Evolutionary conservation across 768 basidiomycete species (phyloP).

Genomic region (Kockovaella imperatae): DNA sequence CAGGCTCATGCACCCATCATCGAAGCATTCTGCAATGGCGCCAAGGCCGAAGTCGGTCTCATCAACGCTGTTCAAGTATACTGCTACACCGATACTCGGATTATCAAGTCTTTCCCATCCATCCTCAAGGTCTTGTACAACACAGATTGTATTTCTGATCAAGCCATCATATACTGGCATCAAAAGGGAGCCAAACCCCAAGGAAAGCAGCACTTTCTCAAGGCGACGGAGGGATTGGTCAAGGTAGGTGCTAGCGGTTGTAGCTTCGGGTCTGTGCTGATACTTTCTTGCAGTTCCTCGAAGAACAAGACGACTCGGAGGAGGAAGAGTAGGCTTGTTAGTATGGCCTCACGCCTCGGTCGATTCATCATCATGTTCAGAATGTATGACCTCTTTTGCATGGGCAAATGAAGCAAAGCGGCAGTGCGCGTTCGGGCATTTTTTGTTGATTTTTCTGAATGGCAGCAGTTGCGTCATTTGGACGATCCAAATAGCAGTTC

Average conservation of each 20-base stretch:
- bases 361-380: too few relatives aligned
- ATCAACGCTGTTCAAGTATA: conserved; percentile 93
- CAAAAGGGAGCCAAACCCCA: conserved; percentile 94
- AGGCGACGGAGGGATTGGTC: conserved; percentile 75
- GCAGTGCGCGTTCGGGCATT: too few relatives aligned
- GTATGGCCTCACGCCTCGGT: too few relatives aligned
- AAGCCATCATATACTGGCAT: conserved; percentile 96
- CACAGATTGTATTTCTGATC: conserved; percentile 87
- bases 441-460: too few relatives aligned
- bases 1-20: conserved; percentile 78
- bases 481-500: too few relatives aligned
- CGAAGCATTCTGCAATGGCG: conserved; percentile 78
- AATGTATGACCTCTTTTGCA: too few relatives aligned
- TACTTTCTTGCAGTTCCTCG: conserved; percentile 59
- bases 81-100: conserved; percentile 91
- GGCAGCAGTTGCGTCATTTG: too few relatives aligned
- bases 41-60: conserved; percentile 85
- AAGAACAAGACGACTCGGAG: conserved; percentile 66
- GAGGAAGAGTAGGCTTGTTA: conserved; percentile 57
- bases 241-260: conserved; percentile 51
- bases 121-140: conserved; percentile 96
- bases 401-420: too few relatives aligned
- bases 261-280: conserved; percentile 1
- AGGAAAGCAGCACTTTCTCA: conserved; percentile 90
- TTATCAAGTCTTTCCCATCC: conserved; percentile 90